These are phyloP conservation scores for Caryopteris hybrid DNA, from an alignment of 305 asterid genomes.

Conservation along the genomic window DNA sequence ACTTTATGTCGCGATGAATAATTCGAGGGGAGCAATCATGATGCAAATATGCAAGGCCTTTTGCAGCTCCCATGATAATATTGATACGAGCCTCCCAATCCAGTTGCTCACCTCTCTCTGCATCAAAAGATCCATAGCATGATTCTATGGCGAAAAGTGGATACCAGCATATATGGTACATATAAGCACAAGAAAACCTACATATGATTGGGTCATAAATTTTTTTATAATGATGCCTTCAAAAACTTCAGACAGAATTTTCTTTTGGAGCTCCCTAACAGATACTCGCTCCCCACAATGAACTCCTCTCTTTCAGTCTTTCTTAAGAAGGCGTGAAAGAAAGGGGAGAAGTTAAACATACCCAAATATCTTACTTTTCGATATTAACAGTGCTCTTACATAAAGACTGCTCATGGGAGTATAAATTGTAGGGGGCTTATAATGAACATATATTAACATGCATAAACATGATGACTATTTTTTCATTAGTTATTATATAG, in stretches of 20 bases:
- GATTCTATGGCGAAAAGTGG: background rate
- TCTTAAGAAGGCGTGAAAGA: background rate
- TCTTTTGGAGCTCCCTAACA: background rate
- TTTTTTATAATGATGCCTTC: background rate
- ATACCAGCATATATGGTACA: background rate
- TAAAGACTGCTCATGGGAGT: background rate
- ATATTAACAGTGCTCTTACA: background rate
- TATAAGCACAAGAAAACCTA: background rate
- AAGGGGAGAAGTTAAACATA: background rate
- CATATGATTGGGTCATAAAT: background rate
- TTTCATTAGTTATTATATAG: slow-evolving; percentile 2
- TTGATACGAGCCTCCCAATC: slow-evolving; percentile 90
- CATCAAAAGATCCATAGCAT: slow-evolving; percentile 14
- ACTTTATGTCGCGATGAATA: slow-evolving; percentile 90
- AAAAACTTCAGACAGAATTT: background rate
- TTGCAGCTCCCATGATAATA: slow-evolving; percentile 85
- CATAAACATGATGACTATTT: background rate
- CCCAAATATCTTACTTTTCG: background rate
- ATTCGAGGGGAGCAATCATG: slow-evolving; percentile 96
- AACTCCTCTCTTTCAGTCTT: background rate
- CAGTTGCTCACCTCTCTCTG: slow-evolving; percentile 80
- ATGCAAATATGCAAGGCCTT: slow-evolving; percentile 90
- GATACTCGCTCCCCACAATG: background rate
- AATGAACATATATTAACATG: too few species aligned
- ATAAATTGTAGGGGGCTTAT: background rate